phyloP scores from a whole-genome alignment of 2,329 filamentous ascomycete genomes.

The Aureobasidium sp. region DNA sequence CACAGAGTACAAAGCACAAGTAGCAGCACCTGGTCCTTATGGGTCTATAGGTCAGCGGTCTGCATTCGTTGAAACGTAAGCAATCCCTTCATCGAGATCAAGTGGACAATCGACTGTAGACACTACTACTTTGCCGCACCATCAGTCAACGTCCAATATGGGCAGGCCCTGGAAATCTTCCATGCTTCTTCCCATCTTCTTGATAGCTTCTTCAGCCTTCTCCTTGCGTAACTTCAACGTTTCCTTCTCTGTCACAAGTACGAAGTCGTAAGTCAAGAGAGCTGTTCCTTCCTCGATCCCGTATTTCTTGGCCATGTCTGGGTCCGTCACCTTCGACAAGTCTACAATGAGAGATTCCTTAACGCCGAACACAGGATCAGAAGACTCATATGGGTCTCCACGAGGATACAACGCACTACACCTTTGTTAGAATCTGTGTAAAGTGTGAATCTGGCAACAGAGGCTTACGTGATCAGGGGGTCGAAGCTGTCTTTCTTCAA shows the following conservation, averaged over 20 bases:
- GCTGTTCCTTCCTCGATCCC: constrained; percentile 54
- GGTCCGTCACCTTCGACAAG: constrained; percentile 43
- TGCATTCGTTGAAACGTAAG: neutral
- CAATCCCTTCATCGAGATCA: neutral
- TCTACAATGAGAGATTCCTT: constrained; percentile 67
- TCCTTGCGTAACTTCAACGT: constrained; percentile 56
- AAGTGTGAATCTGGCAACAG: neutral
- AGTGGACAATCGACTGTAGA: neutral
- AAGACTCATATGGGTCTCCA: constrained; percentile 68
- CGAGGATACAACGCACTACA: constrained; percentile 63
- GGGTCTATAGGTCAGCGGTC: neutral
- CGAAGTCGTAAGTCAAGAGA: constrained; percentile 55
- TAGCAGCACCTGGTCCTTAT: neutral
- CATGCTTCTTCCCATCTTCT: constrained; percentile 56
- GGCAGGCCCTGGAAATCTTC: constrained; percentile 67
- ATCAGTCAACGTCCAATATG: constrained; percentile 56
- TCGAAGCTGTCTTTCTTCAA: constrained; percentile 21
- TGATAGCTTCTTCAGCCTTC: constrained; percentile 58
- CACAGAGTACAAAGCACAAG: neutral
- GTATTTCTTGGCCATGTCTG: constrained; percentile 50
- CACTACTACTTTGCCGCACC: neutral
- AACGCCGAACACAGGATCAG: constrained; percentile 75
- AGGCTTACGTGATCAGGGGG: constrained; percentile 22
- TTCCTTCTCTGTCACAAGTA: constrained; percentile 62
- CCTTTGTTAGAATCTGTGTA: neutral